These are phyloP conservation scores for Solanum lycopersicoides DNA, from an alignment of 257 asterid genomes.

Conservation along the genomic window DNA sequence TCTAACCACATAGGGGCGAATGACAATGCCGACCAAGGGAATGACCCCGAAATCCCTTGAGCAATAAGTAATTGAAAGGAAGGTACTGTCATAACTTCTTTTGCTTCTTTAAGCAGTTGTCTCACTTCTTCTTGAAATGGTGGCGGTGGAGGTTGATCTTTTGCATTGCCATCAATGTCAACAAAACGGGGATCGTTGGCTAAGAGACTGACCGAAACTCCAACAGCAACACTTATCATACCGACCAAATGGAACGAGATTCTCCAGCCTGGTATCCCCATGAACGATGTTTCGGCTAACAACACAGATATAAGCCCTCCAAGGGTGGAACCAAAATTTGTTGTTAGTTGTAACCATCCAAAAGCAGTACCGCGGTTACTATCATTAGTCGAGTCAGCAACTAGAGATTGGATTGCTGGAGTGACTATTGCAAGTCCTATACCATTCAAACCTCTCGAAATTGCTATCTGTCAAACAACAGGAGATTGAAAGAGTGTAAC, in stretches of 20 bases:
- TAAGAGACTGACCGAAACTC: conserved; percentile 45
- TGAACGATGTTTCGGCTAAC: conserved; percentile 48
- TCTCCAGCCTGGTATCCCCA: conserved; percentile 92
- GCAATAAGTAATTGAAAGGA: conserved; percentile 5
- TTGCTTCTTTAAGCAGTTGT: conserved; percentile 42
- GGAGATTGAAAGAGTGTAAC: neutral
- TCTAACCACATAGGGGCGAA: conserved; percentile 11
- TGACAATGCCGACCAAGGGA: conserved; percentile 9
- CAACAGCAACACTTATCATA: conserved; percentile 53
- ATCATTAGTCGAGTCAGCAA: conserved; percentile 81
- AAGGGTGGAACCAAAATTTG: conserved; percentile 65
- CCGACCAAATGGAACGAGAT: conserved; percentile 75
- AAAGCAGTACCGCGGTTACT: conserved; percentile 87
- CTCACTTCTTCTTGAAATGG: neutral
- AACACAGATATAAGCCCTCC: conserved; percentile 67
- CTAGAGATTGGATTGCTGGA: conserved; percentile 78
- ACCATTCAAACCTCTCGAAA: conserved; percentile 80
- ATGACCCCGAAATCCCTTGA: conserved; percentile 5
- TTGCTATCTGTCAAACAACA: conserved; percentile 44
- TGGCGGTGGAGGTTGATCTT: conserved; percentile 13
- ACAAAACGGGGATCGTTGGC: conserved; percentile 59
- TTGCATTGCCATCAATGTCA: conserved; percentile 21
- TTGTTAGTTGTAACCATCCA: conserved; percentile 72
- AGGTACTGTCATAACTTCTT: conserved; percentile 25
- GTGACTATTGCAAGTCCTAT: conserved; percentile 78